A percentile compares a stretch with the other conserved stretches of the same genome.
phyloP scores from a whole-genome alignment of 176 grass and related monocot species.

The Musa beccarii region DNA sequence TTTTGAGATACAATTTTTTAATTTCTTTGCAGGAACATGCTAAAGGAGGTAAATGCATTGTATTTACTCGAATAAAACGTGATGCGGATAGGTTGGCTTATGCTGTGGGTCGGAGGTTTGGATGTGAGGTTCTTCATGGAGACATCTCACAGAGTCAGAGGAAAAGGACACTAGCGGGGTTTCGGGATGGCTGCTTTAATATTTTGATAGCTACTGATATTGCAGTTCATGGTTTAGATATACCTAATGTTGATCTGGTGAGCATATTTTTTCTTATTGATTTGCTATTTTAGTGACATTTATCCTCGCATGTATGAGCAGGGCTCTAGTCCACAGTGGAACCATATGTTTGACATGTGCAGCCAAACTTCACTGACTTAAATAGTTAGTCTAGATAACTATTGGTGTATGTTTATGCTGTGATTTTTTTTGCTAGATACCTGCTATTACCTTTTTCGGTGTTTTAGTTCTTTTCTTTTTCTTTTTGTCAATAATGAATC shows the following conservation, averaged over 20 bases:
- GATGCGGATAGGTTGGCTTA: constrained; percentile 82
- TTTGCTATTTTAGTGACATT: constrained; percentile 3
- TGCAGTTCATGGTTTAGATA: constrained; percentile 84
- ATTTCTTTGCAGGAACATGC: constrained; percentile 60
- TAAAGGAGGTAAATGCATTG: constrained; percentile 89
- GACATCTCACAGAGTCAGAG: constrained; percentile 92
- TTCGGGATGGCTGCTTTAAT: constrained; percentile 77
- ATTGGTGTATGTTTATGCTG: too few relatives aligned
- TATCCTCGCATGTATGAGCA: not conserved
- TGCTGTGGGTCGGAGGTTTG: constrained; percentile 68
- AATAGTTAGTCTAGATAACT: too few relatives aligned
- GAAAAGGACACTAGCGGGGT: constrained; percentile 69
- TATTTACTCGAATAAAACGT: constrained; percentile 93
- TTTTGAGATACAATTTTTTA: not conserved
- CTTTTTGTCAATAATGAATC: not conserved
- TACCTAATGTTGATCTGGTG: constrained; percentile 93
- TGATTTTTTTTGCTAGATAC: not conserved
- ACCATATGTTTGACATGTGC: too few relatives aligned
- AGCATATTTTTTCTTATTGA: constrained; percentile 17
- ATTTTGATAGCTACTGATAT: constrained; percentile 85
- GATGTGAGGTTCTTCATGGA: constrained; percentile 71
- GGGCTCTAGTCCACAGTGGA: too few relatives aligned
- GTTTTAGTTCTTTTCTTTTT: not conserved
- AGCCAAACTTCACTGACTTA: too few relatives aligned
- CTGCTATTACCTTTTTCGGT: not conserved